Percentiles rank a stretch among this genome's conserved stretches.
phyloP scores from a whole-genome alignment of 176 grass and related monocot species.

The Ananas comosus region DNA sequence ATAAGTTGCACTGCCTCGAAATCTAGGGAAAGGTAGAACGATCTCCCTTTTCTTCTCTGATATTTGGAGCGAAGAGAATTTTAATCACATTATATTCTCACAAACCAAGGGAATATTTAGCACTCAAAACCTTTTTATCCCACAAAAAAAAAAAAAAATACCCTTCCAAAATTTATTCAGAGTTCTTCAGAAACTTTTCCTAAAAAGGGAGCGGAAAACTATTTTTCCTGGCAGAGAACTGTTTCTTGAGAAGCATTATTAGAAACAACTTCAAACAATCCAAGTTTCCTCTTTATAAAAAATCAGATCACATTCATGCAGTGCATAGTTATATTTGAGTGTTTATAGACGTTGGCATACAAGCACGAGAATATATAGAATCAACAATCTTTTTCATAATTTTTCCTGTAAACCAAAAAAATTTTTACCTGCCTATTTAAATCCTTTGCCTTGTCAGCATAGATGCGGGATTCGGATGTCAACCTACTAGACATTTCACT shows the following conservation, averaged over 20 bases:
- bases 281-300: no score
- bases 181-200: no score
- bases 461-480: constrained; percentile 75
- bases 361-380: no score
- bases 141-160: background rate
- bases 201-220: background rate
- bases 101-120: background rate
- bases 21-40: background rate
- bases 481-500: constrained; percentile 77
- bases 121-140: no score
- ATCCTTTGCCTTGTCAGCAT: constrained; percentile 83
- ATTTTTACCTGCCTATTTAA: constrained; percentile 61
- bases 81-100: background rate
- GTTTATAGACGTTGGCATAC: no score
- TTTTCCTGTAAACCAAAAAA: background rate
- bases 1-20: background rate
- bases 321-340: no score
- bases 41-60: background rate
- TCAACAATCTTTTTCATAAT: no score
- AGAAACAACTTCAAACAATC: no score
- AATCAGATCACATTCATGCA: no score
- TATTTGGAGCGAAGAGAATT: background rate
- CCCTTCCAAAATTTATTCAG: no score
- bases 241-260: no score
- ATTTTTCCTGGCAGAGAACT: no score